Percentiles rank a stretch among this genome's conserved stretches.
These are phyloP conservation scores for Penicillium salamii DNA, from an alignment of 495 filamentous ascomycete species.

Conservation along the genomic window DNA sequence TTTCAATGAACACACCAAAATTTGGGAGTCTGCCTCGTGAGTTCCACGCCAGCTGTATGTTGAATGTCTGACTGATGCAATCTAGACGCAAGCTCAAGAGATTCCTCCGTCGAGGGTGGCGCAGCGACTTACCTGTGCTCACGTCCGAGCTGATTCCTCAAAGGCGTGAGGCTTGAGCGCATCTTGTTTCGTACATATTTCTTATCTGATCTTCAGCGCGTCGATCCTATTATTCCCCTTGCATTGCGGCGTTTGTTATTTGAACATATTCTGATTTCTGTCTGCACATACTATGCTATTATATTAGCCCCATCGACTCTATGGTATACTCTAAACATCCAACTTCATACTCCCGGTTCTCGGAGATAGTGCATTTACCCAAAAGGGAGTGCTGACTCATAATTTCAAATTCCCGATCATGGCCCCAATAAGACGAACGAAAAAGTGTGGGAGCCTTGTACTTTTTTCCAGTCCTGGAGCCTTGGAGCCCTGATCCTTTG, in stretches of 20 bases:
- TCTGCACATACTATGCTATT: no score
- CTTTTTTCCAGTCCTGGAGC: no score
- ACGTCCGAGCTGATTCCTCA: conserved; percentile 6
- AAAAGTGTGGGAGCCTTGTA: no score
- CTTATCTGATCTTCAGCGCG: conserved; percentile 4
- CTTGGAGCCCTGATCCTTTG: background rate
- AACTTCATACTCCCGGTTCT: no score
- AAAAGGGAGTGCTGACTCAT: no score
- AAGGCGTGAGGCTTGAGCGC: conserved; percentile 9
- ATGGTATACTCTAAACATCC: no score
- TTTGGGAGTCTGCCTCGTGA: conserved; percentile 29
- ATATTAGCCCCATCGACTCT: no score
- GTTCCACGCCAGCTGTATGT: background rate
- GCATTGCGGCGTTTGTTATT: background rate
- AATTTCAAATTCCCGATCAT: no score
- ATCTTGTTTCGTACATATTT: background rate
- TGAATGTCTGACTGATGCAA: background rate
- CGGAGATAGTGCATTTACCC: no score
- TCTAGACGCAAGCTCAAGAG: conserved; percentile 6
- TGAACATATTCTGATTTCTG: background rate
- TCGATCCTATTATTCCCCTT: background rate
- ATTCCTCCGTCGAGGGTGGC: conserved; percentile 13
- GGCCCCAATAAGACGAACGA: no score
- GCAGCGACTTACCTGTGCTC: conserved; percentile 8
- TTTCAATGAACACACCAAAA: conserved; percentile 33